Evolutionary conservation across 2,329 filamentous ascomycete genomes (phyloP), one percentile per base, ranked within the genome.

Genomic region (Arthrobotrys musiformis): DNA sequence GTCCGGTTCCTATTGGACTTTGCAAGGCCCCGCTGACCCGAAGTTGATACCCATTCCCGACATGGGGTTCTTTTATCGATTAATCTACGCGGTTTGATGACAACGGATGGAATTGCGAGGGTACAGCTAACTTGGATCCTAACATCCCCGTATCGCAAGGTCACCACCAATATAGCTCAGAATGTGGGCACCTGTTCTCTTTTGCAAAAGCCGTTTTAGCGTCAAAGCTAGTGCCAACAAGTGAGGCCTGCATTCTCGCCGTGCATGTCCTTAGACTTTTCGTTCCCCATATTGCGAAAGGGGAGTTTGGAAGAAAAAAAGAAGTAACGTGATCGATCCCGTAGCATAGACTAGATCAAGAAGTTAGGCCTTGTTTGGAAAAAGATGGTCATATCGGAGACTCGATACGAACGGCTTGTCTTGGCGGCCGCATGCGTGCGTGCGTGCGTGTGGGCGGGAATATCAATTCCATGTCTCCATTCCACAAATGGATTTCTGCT

Each of bases 41-140:
- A 58, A 58, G 30, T 58, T 58, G 54, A 40, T 40, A 15, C 54
- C 22, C n/a, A 35, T 56, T 56, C 19, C 11, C 4, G 28, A 30
- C 56, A 70, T 52, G 56, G 56, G 33, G 37, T 37, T 19, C 11
- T 13, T 62, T 44, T 70, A 70, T 64, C 68, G 60, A 70, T 64
- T 72, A 72, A 72, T 72, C 42, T 72, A 72, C 58, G 68, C 68
- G 66, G 58, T 62, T 33, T 60, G 50, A 58, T 58, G 54, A 58
- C 54, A 37, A 30, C 26, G 33, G 54, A 58, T 40, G 54, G 54
- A 19, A 30, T 40, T 33, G 17, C 19, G 54, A 58, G 54, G 33
- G 50, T 19, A n/a, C n/a, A n/a, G n/a, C n/a, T 52, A 30, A 22
- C 48, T 28, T n/a, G 6, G 24, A 30, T 35, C 50, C 22, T 30